Base-by-base conservation (phyloP, 306 rosid species). In the Purshia tridentata region DNA sequence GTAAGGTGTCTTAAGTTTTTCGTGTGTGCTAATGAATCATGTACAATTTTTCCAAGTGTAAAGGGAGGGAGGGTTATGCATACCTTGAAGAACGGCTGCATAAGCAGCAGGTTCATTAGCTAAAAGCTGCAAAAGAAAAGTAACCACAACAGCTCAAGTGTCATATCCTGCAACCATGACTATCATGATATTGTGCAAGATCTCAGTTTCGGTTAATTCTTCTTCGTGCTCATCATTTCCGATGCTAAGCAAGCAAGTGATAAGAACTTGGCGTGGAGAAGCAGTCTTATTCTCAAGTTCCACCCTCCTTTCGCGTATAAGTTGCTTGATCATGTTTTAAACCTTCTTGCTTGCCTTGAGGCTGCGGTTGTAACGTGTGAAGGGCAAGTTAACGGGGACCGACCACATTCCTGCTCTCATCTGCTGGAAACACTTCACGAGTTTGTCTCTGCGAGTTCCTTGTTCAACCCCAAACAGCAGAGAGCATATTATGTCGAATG, bases 141-240 rank as follows among this genome's bases (percentile, higher is more conserved):
- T 87, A 37, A 90, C 49, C 15, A 88, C 81, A 72, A 86, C 65
- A 39, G 93, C 35, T 13, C 91, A 82, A 52, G 98, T 88, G 56
- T 93, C 98, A 70, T 88, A 52, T 72, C 97, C 97, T 16, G 93
- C 93, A 35, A 84, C 79, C 96, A 93, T 87, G 80, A 88, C 82
- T 77, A 88, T 67, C 78, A 64, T 66, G 44, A 55, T 65, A 47
- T 90, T 93, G 40, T 93, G 85, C 40, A 90, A n/a, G 65, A 88
- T 87, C 77, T 90, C 93, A 50, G 80, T 78, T 61, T 88, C 96
- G 3, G 85, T 84, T 2, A 90, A 19, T 11, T 47, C 84, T 65
- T 84, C 83, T 69, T 81, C 60, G 3, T 18, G 64, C 6, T 86
- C 77, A 42, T 77, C 82, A 19, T 76, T 82, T 29, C 49, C 73